These are phyloP conservation scores for Phialemonium atrogriseum DNA, from an alignment of 2,329 filamentous ascomycete genomes.

Conservation along the genomic window DNA sequence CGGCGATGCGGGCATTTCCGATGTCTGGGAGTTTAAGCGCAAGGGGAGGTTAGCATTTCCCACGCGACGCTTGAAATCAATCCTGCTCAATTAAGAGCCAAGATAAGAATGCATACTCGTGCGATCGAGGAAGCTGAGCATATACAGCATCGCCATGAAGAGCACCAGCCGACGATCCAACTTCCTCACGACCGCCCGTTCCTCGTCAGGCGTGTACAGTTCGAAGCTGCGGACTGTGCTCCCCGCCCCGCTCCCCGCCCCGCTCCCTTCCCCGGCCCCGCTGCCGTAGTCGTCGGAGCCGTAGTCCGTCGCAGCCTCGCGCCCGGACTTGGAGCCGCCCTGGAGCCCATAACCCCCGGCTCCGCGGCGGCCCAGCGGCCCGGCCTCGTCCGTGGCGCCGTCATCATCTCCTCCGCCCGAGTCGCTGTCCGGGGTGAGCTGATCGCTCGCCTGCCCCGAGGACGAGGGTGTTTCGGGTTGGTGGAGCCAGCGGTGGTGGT, in stretches of 20 bases:
- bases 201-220: constrained; percentile 58
- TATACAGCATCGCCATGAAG: constrained; percentile 75
- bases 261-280: neutral
- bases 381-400: constrained; percentile 13
- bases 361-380: constrained; percentile 9
- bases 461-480: constrained; percentile 3
- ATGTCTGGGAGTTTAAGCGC: constrained; percentile 36
- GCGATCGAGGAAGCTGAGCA: constrained; percentile 78
- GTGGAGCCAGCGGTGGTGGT: neutral
- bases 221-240: constrained; percentile 15
- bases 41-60: too few species aligned
- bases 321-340: too few species aligned
- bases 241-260: constrained; percentile 8
- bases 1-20: constrained; percentile 55
- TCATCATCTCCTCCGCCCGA: constrained; percentile 4
- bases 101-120: constrained; percentile 64
- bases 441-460: constrained; percentile 7
- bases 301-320: constrained; percentile 5
- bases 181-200: constrained; percentile 60
- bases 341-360: too few species aligned
- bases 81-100: too few species aligned
- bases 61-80: too few species aligned
- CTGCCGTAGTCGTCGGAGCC: constrained; percentile 8
- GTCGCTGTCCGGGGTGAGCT: constrained; percentile 13
- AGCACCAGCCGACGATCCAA: constrained; percentile 71